Evolutionary conservation across 176 grass and related monocot genomes (phyloP).

Genomic region (Puya raimondii): DNA sequence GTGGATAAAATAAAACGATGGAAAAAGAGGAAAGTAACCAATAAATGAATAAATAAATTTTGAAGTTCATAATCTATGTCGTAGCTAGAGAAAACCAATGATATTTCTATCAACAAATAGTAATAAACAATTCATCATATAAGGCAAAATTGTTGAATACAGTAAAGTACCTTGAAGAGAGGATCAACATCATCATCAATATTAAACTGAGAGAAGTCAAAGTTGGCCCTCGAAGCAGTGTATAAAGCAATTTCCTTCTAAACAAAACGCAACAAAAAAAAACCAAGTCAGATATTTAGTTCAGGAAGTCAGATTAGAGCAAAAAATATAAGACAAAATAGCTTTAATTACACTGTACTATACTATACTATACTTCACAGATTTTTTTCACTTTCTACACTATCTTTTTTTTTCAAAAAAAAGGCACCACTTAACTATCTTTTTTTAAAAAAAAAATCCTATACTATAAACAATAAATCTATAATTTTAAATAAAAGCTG

Average conservation of each 20-base stretch:
- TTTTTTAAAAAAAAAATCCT: too few species aligned
- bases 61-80: too few species aligned
- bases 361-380: too few species aligned
- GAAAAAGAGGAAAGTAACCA: too few species aligned
- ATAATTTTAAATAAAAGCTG: too few species aligned
- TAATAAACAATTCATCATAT: conserved; percentile 13
- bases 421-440: too few species aligned
- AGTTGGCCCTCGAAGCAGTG: conserved; percentile 89
- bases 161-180: conserved; percentile 71
- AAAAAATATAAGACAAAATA: not conserved
- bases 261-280: conserved; percentile 19
- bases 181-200: conserved; percentile 96
- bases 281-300: conserved; percentile 10
- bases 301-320: conserved; percentile 10
- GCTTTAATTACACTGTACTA: too few species aligned
- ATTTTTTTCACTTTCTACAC: too few species aligned
- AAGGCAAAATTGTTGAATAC: conserved; percentile 4
- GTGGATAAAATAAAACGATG: too few species aligned
- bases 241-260: conserved; percentile 99
- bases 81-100: not conserved
- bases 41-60: too few species aligned
- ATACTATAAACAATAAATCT: too few species aligned
- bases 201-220: conserved; percentile 96
- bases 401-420: too few species aligned
- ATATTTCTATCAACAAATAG: not conserved